Conservation (phyloP, 148 eudicot species). For the Amaranthus hypochondriacus region DNA sequence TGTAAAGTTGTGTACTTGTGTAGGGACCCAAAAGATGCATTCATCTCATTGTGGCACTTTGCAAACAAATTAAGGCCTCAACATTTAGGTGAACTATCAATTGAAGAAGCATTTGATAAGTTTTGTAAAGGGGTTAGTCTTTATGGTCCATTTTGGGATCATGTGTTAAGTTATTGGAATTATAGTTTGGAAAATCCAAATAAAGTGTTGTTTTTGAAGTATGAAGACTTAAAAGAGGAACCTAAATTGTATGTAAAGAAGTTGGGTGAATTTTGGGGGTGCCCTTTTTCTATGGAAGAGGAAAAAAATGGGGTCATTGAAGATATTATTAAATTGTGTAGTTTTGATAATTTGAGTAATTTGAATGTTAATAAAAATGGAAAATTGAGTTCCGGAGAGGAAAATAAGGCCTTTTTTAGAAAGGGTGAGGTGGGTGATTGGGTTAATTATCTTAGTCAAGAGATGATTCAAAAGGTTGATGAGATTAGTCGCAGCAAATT, state of each 20-base stretch:
- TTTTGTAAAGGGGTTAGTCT: slow-evolving; percentile 26
- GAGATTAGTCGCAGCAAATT: slow-evolving; percentile 29
- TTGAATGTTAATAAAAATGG: slow-evolving; percentile 44
- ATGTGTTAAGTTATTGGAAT: slow-evolving; percentile 38
- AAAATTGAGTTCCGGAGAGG: slow-evolving; percentile 25
- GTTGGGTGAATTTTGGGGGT: slow-evolving; percentile 39
- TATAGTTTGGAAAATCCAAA: slow-evolving; percentile 28
- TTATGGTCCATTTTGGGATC: slow-evolving; percentile 44
- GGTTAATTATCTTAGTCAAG: slow-evolving; percentile 30
- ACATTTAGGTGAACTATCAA: not conserved
- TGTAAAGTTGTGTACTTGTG: slow-evolving; percentile 42
- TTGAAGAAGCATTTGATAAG: slow-evolving; percentile 33
- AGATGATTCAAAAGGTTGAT: slow-evolving; percentile 33
- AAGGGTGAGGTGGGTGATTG: slow-evolving; percentile 50
- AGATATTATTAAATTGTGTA: slow-evolving; percentile 32
- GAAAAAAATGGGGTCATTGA: slow-evolving; percentile 28
- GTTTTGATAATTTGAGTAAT: slow-evolving; percentile 41
- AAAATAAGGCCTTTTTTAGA: slow-evolving; percentile 34
- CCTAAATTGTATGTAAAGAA: slow-evolving; percentile 28
- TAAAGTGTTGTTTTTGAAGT: slow-evolving; percentile 34
- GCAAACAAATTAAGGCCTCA: slow-evolving; percentile 27
- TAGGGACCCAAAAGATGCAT: slow-evolving; percentile 49
- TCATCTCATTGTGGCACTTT: slow-evolving; percentile 48
- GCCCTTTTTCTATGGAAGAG: slow-evolving; percentile 38
- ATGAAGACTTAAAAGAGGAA: slow-evolving; percentile 39